A percentile compares a stretch with the other conserved stretches of the same genome.
These are phyloP conservation scores for Chaetomidium leptoderma DNA, from an alignment of 495 filamentous ascomycete species.

Conservation along the genomic window DNA sequence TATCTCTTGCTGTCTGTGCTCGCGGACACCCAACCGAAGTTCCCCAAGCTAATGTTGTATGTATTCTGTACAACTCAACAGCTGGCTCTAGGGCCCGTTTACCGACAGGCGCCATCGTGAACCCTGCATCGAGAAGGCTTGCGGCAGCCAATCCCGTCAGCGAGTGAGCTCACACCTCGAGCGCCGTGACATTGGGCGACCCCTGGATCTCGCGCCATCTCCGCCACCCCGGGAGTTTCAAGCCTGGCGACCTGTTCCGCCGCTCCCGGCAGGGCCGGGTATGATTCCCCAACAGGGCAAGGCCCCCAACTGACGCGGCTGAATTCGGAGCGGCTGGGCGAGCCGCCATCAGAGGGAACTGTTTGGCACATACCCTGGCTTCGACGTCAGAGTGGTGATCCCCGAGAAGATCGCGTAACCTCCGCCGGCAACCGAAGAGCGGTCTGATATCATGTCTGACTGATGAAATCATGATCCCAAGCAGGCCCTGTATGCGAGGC, in stretches of 20 bases:
- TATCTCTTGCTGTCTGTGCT: not conserved
- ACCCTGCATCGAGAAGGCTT: slow-evolving; percentile 3
- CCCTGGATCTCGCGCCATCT: slow-evolving; percentile 13
- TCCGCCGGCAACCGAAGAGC: not conserved
- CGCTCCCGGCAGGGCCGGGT: not conserved
- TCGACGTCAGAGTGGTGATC: no score
- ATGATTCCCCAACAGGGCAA: slow-evolving; percentile 3
- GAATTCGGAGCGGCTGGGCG: slow-evolving; percentile 8
- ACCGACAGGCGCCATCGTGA: not conserved
- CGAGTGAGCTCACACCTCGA: slow-evolving; percentile 3
- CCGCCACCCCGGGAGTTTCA: slow-evolving; percentile 6
- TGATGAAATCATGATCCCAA: not conserved
- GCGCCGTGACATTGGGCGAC: not conserved
- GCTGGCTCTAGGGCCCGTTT: not conserved
- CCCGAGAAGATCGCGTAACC: no score
- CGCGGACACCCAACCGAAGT: not conserved
- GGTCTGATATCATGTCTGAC: not conserved
- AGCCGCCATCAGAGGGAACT: no score
- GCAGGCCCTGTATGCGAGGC: not conserved
- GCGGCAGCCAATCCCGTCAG: slow-evolving; percentile 6
- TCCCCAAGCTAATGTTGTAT: slow-evolving; percentile 3
- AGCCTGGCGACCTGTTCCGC: slow-evolving; percentile 4
- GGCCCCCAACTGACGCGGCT: not conserved
- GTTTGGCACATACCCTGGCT: no score
- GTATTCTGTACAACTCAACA: no score